These are phyloP conservation scores for Tremella fuciformis DNA, from an alignment of 768 basidiomycete species.

Conservation along the genomic window DNA sequence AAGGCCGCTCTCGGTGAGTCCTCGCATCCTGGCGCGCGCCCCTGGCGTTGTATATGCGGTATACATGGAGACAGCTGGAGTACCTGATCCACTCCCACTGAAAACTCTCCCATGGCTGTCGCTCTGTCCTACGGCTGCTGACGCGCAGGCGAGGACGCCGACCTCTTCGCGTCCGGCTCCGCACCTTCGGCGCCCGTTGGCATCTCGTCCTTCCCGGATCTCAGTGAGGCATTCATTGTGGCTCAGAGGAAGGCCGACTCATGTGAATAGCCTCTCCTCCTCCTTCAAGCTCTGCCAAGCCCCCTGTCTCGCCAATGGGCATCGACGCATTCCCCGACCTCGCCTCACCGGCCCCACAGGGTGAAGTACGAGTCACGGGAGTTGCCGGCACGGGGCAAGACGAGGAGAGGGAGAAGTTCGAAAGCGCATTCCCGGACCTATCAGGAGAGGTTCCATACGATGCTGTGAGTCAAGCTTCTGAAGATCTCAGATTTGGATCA, in stretches of 20 bases:
- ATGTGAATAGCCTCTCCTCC: neutral
- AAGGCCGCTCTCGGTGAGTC: slow-evolving; percentile 47
- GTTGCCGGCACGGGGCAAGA: slow-evolving; percentile 42
- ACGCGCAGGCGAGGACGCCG: slow-evolving; percentile 49
- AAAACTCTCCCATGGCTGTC: too few relatives aligned
- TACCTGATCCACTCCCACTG: too few relatives aligned
- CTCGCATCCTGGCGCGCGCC: neutral
- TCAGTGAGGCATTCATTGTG: slow-evolving; percentile 30
- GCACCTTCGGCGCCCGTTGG: slow-evolving; percentile 39
- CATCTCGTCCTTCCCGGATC: slow-evolving; percentile 39
- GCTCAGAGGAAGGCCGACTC: neutral
- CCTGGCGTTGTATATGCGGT: neutral
- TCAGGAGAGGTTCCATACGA: slow-evolving; percentile 38
- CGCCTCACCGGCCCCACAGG: slow-evolving; percentile 18
- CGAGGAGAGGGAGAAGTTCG: slow-evolving; percentile 46
- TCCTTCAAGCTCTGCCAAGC: slow-evolving; percentile 10
- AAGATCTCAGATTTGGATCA: neutral
- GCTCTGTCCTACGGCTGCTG: neutral
- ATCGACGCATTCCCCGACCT: slow-evolving; percentile 41
- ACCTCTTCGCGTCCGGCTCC: slow-evolving; percentile 43
- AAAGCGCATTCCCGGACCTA: slow-evolving; percentile 49
- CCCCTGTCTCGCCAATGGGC: slow-evolving; percentile 22
- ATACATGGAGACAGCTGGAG: neutral
- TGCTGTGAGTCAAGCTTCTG: slow-evolving; percentile 28
- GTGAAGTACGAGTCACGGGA: slow-evolving; percentile 48